Base-by-base conservation (phyloP, 176 grass and related monocot species). In the Tillandsia fasciculata region DNA sequence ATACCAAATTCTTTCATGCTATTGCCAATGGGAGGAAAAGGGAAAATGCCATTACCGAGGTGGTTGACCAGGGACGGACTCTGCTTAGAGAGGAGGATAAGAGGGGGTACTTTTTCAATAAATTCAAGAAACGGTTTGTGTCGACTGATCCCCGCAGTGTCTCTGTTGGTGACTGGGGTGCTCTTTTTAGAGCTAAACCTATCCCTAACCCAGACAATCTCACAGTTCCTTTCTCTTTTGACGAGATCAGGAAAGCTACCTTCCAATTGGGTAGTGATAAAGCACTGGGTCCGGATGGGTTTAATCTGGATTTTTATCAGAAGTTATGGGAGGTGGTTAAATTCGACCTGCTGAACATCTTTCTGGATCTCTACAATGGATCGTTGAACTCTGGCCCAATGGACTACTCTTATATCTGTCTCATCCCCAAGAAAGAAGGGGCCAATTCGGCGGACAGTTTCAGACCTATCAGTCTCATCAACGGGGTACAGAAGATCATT, bases 61-160 rank as follows among this genome's bases (percentile, higher is more conserved):
- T 33, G 0, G 3, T 0, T 5, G 29, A 33, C 0, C 3, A 33
- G 3, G 3, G 29, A 0, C 3, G 29, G 29, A 33, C 29, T 0
- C 0, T 33, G 0, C 3, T 5, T 0, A 33, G 3, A 33, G 2
- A 33, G 6, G 29, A 33, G 0, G 29, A 33, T 0, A 33, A 33
- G 0, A 33, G 6, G 0, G 29, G 0, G 0, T 33, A 33, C 6
- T 33, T 33, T 0, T 5, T 5, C 3, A 5, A 3, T 6, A 33
- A 33, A 33, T 33, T 33, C 0, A 33, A 33, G 6, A 3, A 33
- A 6, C 3, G 0, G 0, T 33, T 33, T 33, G 29, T 5, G 3
- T 5, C 29, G 29, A 0, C 0, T 6, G 6, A 5, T 0, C 3
- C 3, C 29, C 2, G 0, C 3, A 20, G 6, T 5, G 3, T 33